Evolutionary conservation across 192 early-diverging fungal genomes (phyloP), one percentile per base, ranked within the genome.

Genomic region (Spizellomyces punctatus): DNA sequence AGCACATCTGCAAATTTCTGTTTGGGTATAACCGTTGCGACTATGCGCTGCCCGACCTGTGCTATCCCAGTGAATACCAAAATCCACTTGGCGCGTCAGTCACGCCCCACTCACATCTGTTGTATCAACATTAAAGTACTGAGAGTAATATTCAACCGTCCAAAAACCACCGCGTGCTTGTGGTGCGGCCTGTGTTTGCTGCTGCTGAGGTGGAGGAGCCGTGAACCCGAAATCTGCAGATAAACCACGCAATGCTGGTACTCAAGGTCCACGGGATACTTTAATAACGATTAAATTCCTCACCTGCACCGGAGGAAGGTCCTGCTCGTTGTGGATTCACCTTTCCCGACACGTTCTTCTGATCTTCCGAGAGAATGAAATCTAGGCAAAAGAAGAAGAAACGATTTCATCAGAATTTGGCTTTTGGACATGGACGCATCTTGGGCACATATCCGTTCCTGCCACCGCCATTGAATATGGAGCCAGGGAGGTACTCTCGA

Each of bases 71-170:
- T 61, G 2, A 61, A 12, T 61, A 4, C 59, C 59, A 61, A 70
- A 16, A 43, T 50, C 64, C 22, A 10, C 4, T 60, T 19, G 5
- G 5, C 41, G 10, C n/a, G 46, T 45, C 14, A 16, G 60, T 61
- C 42, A 10, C 43, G 1, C 12, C 12, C 43, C 46, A 76, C 86
- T 85, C 78, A 93, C 91, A 76, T 94, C 90, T n/a, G 72, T 78
- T 14, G 95, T 92, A 64, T 99, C 94, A 1, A 99, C 95, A 67
- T 98, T 89, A 78, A 98, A 99, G 69, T 89, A 99, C 66, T 84
- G 89, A 21, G 91, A 73, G 73, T 95, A 99, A 75, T 94, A 98
- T 62, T 92, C 95, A 16, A 94, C 50, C 0, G 90, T 91, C 95
- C 95, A 98, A 17, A 98, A 86, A 16, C 83, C 85, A 16, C 63